Evolutionary conservation across 352 stramenopile genomes (phyloP).

Genomic region (Globisporangium canariense): DNA sequence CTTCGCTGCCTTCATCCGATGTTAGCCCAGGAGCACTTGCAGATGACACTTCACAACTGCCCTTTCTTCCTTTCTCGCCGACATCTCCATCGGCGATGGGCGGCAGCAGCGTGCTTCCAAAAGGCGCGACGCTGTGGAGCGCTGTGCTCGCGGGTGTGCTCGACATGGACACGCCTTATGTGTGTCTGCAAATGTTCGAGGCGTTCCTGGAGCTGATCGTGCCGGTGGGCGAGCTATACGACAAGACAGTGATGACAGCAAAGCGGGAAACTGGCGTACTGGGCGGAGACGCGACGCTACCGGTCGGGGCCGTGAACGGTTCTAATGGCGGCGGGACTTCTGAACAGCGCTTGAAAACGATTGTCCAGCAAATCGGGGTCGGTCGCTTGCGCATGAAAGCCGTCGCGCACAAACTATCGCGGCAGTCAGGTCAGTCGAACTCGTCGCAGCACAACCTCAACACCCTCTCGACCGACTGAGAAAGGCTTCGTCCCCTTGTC

Average conservation of each 20-base stretch:
- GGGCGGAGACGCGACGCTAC: background rate
- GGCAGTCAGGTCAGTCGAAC: background rate
- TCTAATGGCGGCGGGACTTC: background rate
- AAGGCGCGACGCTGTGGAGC: slow-evolving; percentile 22
- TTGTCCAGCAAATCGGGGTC: slow-evolving; percentile 14
- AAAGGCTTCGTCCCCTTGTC: background rate
- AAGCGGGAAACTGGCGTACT: background rate
- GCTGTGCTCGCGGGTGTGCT: slow-evolving; percentile 19
- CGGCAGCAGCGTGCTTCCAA: background rate
- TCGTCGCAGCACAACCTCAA: slow-evolving; percentile 9
- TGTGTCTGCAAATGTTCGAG: slow-evolving; percentile 42
- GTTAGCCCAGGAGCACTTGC: background rate
- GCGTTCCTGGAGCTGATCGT: slow-evolving; percentile 37
- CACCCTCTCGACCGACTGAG: background rate
- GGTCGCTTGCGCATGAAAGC: slow-evolving; percentile 4
- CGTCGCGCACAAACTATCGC: slow-evolving; percentile 11
- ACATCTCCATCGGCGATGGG: background rate
- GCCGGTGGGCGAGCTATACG: slow-evolving; percentile 20
- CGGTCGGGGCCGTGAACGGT: background rate
- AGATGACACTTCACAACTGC: background rate
- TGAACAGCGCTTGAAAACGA: slow-evolving; percentile 8
- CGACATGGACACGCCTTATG: slow-evolving; percentile 20
- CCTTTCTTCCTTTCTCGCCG: slow-evolving; percentile 7
- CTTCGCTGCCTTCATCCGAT: background rate
- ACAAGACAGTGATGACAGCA: slow-evolving; percentile 12